Conservation (phyloP, 306 rosid genomes). For the Prinsepia uniflora region DNA sequence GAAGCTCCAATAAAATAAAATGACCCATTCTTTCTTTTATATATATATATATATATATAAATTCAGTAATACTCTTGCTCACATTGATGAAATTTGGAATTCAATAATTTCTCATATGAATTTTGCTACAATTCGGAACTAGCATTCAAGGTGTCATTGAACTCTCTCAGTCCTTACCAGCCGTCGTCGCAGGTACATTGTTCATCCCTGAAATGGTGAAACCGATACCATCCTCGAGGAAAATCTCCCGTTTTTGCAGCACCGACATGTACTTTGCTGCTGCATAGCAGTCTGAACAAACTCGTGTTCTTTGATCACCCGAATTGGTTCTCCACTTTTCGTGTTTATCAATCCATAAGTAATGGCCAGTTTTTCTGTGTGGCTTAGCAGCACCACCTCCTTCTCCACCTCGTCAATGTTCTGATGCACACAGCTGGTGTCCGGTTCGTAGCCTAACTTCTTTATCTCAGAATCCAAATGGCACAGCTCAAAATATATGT, state of each 20-base stretch:
- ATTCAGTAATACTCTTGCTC: no score
- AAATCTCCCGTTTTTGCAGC: constrained; percentile 40
- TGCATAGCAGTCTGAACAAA: constrained; percentile 57
- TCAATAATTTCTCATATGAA: background rate
- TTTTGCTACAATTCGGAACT: no score
- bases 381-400: constrained; percentile 56
- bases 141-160: background rate
- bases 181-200: constrained; percentile 60
- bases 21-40: background rate
- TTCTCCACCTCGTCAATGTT: constrained; percentile 49
- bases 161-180: constrained; percentile 40
- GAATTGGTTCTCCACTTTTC: constrained; percentile 43
- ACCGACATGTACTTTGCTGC: constrained; percentile 60
- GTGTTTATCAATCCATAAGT: constrained; percentile 56
- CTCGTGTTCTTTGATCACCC: constrained; percentile 63
- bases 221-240: constrained; percentile 54
- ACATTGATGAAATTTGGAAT: background rate
- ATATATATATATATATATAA: no score
- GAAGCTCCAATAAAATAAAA: constrained; percentile 8
- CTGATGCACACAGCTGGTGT: constrained; percentile 49
- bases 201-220: constrained; percentile 62
- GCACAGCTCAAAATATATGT: constrained; percentile 54
- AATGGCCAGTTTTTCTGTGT: constrained; percentile 71
- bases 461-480: constrained; percentile 46
- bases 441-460: constrained; percentile 54